phyloP scores from a whole-genome alignment of 345 rosid genomes.

The Brassica rapa region DNA sequence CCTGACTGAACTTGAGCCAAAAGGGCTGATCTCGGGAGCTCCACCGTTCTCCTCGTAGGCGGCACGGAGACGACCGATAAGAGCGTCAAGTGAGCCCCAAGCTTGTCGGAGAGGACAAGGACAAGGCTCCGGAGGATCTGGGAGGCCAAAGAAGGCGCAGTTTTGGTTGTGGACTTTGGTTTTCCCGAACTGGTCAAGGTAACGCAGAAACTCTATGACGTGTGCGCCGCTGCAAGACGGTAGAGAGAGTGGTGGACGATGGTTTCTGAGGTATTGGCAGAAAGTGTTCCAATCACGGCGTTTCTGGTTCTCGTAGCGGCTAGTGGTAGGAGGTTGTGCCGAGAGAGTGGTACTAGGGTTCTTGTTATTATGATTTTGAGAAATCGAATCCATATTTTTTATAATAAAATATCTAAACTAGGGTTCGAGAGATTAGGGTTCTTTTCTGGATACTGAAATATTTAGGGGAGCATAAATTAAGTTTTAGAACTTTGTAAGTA shows the following conservation, averaged over 20 bases:
- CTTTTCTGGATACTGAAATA: conserved; percentile 9
- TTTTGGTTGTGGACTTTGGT: conserved; percentile 36
- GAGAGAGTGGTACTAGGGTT: conserved; percentile 28
- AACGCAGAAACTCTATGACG: conserved; percentile 41
- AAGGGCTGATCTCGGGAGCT: conserved; percentile 39
- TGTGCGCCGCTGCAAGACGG: conserved; percentile 43
- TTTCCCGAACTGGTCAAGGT: conserved; percentile 45
- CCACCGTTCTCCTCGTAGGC: conserved; percentile 46
- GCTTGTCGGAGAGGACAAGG: conserved; percentile 45
- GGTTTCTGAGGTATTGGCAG: conserved; percentile 42
- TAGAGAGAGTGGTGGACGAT: conserved; percentile 40
- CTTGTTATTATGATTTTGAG: conserved; percentile 31
- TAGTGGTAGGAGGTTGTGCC: conserved; percentile 39
- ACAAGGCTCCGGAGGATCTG: conserved; percentile 41
- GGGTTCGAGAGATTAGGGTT: conserved; percentile 15
- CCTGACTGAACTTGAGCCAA: conserved; percentile 43
- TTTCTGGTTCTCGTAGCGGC: conserved; percentile 46
- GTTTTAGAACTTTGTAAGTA: neutral
- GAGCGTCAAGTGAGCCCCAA: conserved; percentile 43
- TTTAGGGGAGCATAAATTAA: neutral
- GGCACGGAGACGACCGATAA: conserved; percentile 42
- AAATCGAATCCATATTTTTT: conserved; percentile 46
- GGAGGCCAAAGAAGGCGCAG: conserved; percentile 42
- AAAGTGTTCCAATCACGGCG: conserved; percentile 48
- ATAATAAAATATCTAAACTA: neutral